A percentile compares a stretch with the other conserved stretches of the same genome.
Evolutionary conservation across 2,329 filamentous ascomycete species (phyloP).

Genomic region (Bipolaris sorokiniana): DNA sequence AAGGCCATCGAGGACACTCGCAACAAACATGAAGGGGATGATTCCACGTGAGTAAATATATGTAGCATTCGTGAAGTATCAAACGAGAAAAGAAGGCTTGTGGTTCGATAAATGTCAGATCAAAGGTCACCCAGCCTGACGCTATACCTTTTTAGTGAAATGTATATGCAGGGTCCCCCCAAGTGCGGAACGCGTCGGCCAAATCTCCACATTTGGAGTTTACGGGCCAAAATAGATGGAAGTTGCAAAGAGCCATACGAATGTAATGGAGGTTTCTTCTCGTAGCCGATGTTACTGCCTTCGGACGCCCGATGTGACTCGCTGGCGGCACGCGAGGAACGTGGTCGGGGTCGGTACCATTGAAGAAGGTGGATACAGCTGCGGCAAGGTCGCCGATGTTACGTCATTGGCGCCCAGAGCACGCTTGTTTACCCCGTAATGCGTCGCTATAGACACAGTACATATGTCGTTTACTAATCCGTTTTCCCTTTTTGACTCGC

Average conservation of each 20-base stretch:
- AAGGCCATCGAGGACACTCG: conserved; percentile 17
- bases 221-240: background rate
- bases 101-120: conserved; percentile 16
- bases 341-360: background rate
- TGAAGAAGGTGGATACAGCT: background rate
- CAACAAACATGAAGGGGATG: conserved; percentile 20
- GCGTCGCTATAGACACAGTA: background rate
- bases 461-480: background rate
- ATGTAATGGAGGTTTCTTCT: background rate
- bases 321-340: background rate
- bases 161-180: conserved; percentile 26
- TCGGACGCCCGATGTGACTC: conserved; percentile 1
- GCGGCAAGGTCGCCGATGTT: background rate
- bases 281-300: background rate
- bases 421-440: background rate
- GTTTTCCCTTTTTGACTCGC: background rate
- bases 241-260: background rate
- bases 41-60: conserved; percentile 10
- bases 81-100: conserved; percentile 5
- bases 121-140: conserved; percentile 10
- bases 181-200: background rate
- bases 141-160: conserved; percentile 31
- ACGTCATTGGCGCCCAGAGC: conserved; percentile 3
- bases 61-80: conserved; percentile 6
- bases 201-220: background rate